Evolutionary conservation across 371 early-diverging fungal species (phyloP), one percentile per base, ranked within the genome.

Genomic region (Rhizomucor pusillus): DNA sequence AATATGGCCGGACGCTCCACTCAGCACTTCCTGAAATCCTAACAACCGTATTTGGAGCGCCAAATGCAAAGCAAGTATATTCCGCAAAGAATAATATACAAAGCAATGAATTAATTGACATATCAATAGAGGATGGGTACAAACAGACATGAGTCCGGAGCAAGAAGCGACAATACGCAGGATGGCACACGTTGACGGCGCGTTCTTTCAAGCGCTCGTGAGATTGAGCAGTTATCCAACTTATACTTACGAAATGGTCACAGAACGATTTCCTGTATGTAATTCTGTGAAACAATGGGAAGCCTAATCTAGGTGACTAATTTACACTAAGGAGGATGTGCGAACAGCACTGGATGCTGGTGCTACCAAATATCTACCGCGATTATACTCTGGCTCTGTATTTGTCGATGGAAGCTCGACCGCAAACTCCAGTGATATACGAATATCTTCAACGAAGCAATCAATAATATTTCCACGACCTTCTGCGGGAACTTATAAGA

Each of bases 21-120:
- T 44, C 52, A 18, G 59, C 57, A 5, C 24, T 75, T 10, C 75
- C 75, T 0, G 33, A 47, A 7, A 48, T 75, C 11, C 59, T 75
- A 7, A 63, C 63, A 3, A 47, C 43, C 19, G 56, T 75, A 18
- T 71, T 75, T 59, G 75, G 75, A 10, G 55, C 71, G 24, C 75
- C 75, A 5, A 57, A 49, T 11, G 54, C 44, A 24, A 71, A 65
- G 75, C 71, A 68, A 29, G 3, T 4, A 10, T 51, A 10, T 51
- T 19, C 12, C 41, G 5, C 19, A 41, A 3, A 4, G 19, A 16
- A 41, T 5, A 12, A 5, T 16, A 12, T 16, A 11, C 16, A 33
- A 46, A 18, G 34, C 25, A 45, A 6, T 25, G 45, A n/a, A 43
- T 11, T 41, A 12, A 3, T 35, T 52, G 0, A 47, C 11, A n/a